Evolutionary conservation across 345 rosid species (phyloP).

Genomic region (Excoecaria agallocha): DNA sequence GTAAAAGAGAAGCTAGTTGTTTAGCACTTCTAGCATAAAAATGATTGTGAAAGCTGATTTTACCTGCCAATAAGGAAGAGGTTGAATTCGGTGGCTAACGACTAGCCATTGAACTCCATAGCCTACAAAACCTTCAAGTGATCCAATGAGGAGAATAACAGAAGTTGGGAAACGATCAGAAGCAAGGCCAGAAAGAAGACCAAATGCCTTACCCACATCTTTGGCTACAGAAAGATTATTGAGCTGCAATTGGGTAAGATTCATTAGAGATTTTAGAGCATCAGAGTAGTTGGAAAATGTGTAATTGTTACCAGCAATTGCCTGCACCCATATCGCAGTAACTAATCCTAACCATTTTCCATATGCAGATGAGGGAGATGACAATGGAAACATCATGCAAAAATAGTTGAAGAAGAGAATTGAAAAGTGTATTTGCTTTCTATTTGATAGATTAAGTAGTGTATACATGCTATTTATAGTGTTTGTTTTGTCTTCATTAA

Average conservation of each 20-base stretch:
- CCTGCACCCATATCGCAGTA: slow-evolving; percentile 59
- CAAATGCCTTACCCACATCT: slow-evolving; percentile 66
- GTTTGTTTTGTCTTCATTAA: not conserved
- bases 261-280: slow-evolving; percentile 60
- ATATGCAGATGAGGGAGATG: slow-evolving; percentile 22
- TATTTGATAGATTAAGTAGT: not conserved
- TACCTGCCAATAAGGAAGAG: slow-evolving; percentile 70
- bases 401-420: not conserved
- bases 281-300: slow-evolving; percentile 60
- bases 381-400: not conserved
- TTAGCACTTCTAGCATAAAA: no score
- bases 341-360: slow-evolving; percentile 68
- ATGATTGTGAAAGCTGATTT: no score
- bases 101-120: slow-evolving; percentile 77
- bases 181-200: slow-evolving; percentile 59
- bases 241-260: slow-evolving; percentile 50
- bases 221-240: slow-evolving; percentile 58
- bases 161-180: slow-evolving; percentile 45
- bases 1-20: no score
- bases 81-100: slow-evolving; percentile 43
- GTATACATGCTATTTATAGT: not conserved
- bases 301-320: slow-evolving; percentile 62
- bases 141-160: slow-evolving; percentile 43
- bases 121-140: slow-evolving; percentile 50
- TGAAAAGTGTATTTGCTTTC: not conserved